These are phyloP conservation scores for Pyracantha coccinea DNA, from an alignment of 331 rosid species.

Conservation along the genomic window DNA sequence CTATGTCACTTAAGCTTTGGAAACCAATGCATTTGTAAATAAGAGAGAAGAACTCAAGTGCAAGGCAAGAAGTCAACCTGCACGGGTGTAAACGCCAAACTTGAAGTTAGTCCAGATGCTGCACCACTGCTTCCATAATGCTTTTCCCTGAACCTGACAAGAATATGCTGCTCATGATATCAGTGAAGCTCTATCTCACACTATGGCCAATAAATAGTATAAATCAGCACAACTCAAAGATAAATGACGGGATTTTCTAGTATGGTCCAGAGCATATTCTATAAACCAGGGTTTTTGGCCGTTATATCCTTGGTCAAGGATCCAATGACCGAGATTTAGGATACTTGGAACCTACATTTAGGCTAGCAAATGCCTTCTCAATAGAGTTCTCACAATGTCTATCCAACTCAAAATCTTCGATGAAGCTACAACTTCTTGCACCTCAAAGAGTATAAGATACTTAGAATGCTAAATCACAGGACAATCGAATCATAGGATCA, in stretches of 20 bases:
- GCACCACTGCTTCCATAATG: constrained; percentile 84
- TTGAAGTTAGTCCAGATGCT: constrained; percentile 83
- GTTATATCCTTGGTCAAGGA: too few species aligned
- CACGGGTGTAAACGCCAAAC: constrained; percentile 94
- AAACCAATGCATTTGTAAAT: not conserved
- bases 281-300: too few species aligned
- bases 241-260: not conserved
- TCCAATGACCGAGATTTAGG: too few species aligned
- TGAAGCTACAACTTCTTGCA: too few species aligned
- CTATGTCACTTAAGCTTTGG: not conserved
- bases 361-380: too few species aligned
- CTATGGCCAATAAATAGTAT: not conserved
- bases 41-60: not conserved
- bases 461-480: too few species aligned
- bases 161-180: not conserved
- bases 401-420: too few species aligned
- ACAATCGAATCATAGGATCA: too few species aligned
- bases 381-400: too few species aligned
- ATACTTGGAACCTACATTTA: too few species aligned
- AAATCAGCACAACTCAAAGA: not conserved
- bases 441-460: too few species aligned
- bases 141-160: constrained; percentile 80
- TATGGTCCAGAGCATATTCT: too few species aligned
- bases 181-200: not conserved
- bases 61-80: constrained; percentile 41